Base-by-base conservation (phyloP, 352 stramenopile species). In the Lagenidium giganteum region DNA sequence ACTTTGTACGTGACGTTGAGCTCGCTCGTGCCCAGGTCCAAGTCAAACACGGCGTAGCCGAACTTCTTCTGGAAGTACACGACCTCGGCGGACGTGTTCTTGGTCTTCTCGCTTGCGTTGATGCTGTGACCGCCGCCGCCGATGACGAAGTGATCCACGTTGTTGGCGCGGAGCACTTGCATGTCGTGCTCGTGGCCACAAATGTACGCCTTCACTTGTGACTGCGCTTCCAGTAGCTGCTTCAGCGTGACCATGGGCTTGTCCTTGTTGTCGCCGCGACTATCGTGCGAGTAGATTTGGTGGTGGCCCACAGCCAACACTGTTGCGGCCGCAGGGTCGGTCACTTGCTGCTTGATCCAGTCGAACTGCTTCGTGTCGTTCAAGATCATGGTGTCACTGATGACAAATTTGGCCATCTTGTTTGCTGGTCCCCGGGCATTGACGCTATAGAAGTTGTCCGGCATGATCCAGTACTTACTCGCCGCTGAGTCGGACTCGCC, bases 101-200 rank as follows among this genome's bases (percentile, higher is more conserved):
- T 55, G 1, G 41, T 54, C 12, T 52, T 28, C 26, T 64, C 56
- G 20, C 46, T 43, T 39, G 54, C 45, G 31, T 57, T 31, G 23
- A 68, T 57, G 11, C 45, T 53, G 16, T 57, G 61, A 2, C 61
- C 61, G 27, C 61, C 51, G 33, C 61, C 61, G 24, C 61, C 61
- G 39, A 71, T 57, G 42, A 64, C 51, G 44, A 63, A 68, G 44
- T 68, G 68, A 49, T 71, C 54, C 29, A 51, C 57, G 25, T 38
- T 32, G 18, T 51, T 39, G 2, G 46, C 38, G 12, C 49, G 57
- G 45, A 71, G 42, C 37, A 53, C 54, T 50, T 71, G 61, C 57
- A 71, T 65, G 49, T 71, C 61, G 43, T 71, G 61, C 46, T 71
- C 57, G 57, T 70, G 61, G 36, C 61, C 61, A 34, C 55, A 65